Evolutionary conservation across 169 alveolate species (phyloP), one percentile per base, ranked within the genome.

Genomic region (Plasmodium relictum): DNA sequence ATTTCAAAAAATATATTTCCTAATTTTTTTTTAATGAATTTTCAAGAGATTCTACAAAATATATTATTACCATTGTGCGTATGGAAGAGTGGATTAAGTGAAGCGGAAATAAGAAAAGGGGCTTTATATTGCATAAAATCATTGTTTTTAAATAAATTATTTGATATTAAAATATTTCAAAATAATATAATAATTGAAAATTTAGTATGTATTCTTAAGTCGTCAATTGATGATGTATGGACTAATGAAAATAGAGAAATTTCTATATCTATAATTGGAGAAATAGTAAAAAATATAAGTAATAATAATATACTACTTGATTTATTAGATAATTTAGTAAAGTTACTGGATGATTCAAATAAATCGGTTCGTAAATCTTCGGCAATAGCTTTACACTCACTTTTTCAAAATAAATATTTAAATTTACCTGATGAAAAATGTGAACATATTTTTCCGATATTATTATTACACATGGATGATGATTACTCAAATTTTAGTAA

Each of bases 211-310:
- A 76, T 63, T 3, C 61, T 78, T 6, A 78, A 65, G 26, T 78
- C 89, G 4, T 31, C 63, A n/a, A 78, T 42, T 48, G 89, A 78
- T 78, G 89, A 78, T 63, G 63, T 76, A 22, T 78, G 89, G 89
- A 63, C 44, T 78, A 56, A 41, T 63, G 89, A 54, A 63, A 78
- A 78, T 56, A 78, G 89, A 58, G 89, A 63, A 78, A 65, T 78
- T 63, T 48, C 66, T 41, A 78, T 78, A 37, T 52, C 69, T 18
- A 78, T 78, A 78, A 63, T 26, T 78, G 63, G 62, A 18, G 58
- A 78, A 63, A 44, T 78, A 45, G 68, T 52, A 63, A 66, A 69
- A 70, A 20, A 58, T 26, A 2, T 78, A n/a, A 48, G 39, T 24
- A 78, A 63, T 10, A 78, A 78, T 42, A 78, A 78, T 65, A 78